Evolutionary conservation across 2,329 filamentous ascomycete species (phyloP), one percentile per base, ranked within the genome.

Genomic region (Aspergillus sp.): DNA sequence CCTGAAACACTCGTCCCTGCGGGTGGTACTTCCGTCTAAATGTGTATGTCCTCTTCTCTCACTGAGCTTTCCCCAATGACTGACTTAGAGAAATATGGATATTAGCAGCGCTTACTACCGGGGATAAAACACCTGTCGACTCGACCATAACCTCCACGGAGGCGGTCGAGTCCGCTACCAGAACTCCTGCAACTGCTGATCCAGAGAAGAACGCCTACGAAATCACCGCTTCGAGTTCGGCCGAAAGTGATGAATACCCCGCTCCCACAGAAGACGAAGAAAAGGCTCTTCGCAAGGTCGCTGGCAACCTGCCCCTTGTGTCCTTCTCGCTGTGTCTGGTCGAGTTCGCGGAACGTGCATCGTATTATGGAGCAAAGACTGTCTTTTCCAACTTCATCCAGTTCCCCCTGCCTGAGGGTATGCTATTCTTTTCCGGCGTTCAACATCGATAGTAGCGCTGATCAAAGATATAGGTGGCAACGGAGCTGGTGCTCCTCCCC

Each of bases 351-450:
- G 85, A 88, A 68, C 77, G 85, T 56, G 85, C 84, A 2, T 86
- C 84, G 0, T 87, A 84, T 76, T 86, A 86, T 67, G 85, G 85
- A 61, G 77, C 81, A 6, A 78, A 82, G 61, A 81, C 80, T 0
- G 73, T 84, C 7, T 86, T 87, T 69, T 79, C 78, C 62, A 89
- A 89, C 69, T 89, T 83, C 65, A 82, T 89, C 67, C 84, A 88
- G 65, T 82, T 83, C 10, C 81, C 83, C 3, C 69, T 90, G 4
- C 87, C 87, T 1, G 62, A 71, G 2, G 81, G 78, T 71, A 59
- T 29, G 50, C 24, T 22, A 16, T 87, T 10, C 84, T 84, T 84
- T 4, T 54, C 66, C 26, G 6, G 4, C n/a, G 1, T 42, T 7
- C 2, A 42, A n/a, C 6, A n/a, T 7, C 2, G 1, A 12, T 3